Conservation (phyloP, 140 eudicot genomes). For the Stevia rebaudiana region DNA sequence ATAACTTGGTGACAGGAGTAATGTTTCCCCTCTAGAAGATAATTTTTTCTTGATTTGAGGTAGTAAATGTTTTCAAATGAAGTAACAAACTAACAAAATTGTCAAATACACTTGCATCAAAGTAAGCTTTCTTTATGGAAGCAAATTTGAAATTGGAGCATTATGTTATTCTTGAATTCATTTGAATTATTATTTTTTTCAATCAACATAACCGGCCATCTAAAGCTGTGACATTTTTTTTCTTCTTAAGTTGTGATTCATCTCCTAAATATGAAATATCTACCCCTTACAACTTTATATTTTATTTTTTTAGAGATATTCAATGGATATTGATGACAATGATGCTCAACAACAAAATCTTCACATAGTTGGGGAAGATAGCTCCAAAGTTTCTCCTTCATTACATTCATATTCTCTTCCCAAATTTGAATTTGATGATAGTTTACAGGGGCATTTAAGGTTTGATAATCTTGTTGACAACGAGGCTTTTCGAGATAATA, state of each 20-base stretch:
- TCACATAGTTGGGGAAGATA: constrained; percentile 60
- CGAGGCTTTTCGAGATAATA: constrained; percentile 87
- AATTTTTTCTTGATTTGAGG: not conserved
- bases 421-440: constrained; percentile 76
- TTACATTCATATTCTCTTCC: constrained; percentile 64
- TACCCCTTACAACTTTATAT: constrained; percentile 5
- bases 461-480: constrained; percentile 77
- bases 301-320: constrained; percentile 45
- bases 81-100: not conserved
- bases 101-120: not conserved
- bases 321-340: constrained; percentile 83
- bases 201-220: constrained; percentile 11
- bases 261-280: constrained; percentile 1
- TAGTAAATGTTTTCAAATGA: not conserved
- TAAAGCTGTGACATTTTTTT: not conserved
- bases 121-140: not conserved
- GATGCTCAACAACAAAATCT: constrained; percentile 63
- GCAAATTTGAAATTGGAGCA: not conserved
- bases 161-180: constrained; percentile 6
- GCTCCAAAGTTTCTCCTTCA: constrained; percentile 55
- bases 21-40: not conserved
- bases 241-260: constrained; percentile 2
- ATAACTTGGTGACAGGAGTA: not conserved
- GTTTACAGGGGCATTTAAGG: constrained; percentile 68
- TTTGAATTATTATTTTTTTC: not conserved